Base-by-base conservation (phyloP, 2,329 filamentous ascomycete species). In the Diaporthe capsici region DNA sequence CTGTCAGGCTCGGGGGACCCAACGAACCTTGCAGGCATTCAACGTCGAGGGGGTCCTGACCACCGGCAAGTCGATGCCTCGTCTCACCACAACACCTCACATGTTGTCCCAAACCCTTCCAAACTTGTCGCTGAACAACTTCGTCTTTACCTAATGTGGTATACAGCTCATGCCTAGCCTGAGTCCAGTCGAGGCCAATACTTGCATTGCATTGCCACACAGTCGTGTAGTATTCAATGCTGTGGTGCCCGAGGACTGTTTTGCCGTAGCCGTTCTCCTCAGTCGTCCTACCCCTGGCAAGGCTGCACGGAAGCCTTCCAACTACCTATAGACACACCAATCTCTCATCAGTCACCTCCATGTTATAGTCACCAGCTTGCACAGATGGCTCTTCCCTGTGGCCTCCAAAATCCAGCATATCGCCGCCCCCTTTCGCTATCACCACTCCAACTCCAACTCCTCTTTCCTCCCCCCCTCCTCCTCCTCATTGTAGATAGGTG, bases 21-120 rank as follows among this genome's bases (percentile, higher is more conserved):
- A 49, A 49, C 61, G 61, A 67, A 67, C 53, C 53, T 58, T 61
- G 70, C 44, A 65, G 31, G 44, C n/a, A 31, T 51, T 28, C 22
- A 37, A 49, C n/a, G 42, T 73, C 44, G 28, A 72, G 42, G 31
- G 31, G 42, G 22, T 28, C 13, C 28, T 53, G 12, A 5, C 58
- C 13, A n/a, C 10, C 10, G 34, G 34, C 17, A 34, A 67, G 61
- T 51, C 28, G 28, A 49, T 51, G n/a, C 17, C n/a, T 20, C 60
- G 39, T 25, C 60, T 28, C 60, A 63, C 42, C 31, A 67, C 47
- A 22, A 51, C 6, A 15, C 28, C 61, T 49, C 42, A 49, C 10
- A 37, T n/a, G 22, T 17, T 51, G 28, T 34, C 28, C 20, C n/a
- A 25, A 20, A 20, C 22, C 28, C 10, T n/a, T 17, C 5, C 4